Evolutionary conservation across 805 yeast genomes (phyloP).

Genomic region (Pichia phayaonensis): DNA sequence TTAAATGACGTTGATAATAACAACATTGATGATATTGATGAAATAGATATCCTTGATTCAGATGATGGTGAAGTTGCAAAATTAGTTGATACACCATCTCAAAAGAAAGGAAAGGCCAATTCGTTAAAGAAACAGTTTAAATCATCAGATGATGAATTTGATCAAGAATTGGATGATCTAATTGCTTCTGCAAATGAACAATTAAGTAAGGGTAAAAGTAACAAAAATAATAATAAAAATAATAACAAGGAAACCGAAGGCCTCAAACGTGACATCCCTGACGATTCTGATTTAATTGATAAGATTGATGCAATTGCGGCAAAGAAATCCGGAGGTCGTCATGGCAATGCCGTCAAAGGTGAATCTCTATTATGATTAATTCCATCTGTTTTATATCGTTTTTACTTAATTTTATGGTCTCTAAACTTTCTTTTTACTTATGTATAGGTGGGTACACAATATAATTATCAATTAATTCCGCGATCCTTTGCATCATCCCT

Average conservation of each 20-base stretch:
- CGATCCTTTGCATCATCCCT: conserved; percentile 62
- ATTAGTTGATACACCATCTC: background rate
- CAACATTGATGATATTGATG: background rate
- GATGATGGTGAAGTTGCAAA: conserved; percentile 6
- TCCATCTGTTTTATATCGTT: background rate
- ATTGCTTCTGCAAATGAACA: conserved; percentile 1
- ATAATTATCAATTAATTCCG: conserved; percentile 35
- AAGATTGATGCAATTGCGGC: background rate
- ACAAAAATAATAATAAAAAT: background rate
- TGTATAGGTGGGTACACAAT: background rate
- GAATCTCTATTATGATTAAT: background rate
- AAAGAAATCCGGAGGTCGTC: conserved; percentile 2
- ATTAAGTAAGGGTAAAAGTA: background rate
- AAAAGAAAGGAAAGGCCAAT: background rate
- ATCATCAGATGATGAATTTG: background rate
- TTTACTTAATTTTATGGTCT: background rate
- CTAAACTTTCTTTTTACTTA: background rate
- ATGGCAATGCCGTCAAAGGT: background rate
- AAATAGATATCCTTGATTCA: conserved; percentile 6
- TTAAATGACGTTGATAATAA: background rate
- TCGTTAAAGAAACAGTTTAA: background rate
- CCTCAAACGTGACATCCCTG: background rate
- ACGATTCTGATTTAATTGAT: background rate
- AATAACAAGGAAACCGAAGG: background rate
- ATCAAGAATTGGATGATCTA: conserved; percentile 2